phyloP scores from a whole-genome alignment of 2,329 filamentous ascomycete genomes.

The Aspergillus carbonarius region DNA sequence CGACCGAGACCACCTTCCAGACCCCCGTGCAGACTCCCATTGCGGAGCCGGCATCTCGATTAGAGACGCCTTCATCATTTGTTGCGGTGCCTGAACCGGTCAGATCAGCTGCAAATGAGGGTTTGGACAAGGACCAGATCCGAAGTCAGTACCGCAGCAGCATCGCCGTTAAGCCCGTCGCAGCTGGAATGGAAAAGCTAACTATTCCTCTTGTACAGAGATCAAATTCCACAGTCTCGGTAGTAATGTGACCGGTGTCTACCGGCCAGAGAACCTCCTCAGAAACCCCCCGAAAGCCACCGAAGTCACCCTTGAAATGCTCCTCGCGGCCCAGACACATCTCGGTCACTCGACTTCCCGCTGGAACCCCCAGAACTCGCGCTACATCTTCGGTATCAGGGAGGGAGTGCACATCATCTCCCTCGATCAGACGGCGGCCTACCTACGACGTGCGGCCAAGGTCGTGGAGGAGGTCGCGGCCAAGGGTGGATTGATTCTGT shows the following conservation, averaged over 20 bases:
- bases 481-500: constrained; percentile 80
- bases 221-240: constrained; percentile 35
- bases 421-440: constrained; percentile 81
- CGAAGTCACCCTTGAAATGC: constrained; percentile 84
- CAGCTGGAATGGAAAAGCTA: not conserved
- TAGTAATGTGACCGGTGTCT: constrained; percentile 25
- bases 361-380: constrained; percentile 92
- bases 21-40: constrained; percentile 22
- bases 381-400: constrained; percentile 89
- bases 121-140: constrained; percentile 16
- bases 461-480: constrained; percentile 85
- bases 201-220: constrained; percentile 21
- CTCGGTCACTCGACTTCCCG: constrained; percentile 86
- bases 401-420: constrained; percentile 91
- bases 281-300: constrained; percentile 70
- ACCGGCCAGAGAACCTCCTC: constrained; percentile 46
- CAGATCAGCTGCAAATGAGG: constrained; percentile 9
- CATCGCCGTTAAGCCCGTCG: not conserved
- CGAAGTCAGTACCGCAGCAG: constrained; percentile 25
- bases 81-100: constrained; percentile 8
- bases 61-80: constrained; percentile 14
- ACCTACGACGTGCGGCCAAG: constrained; percentile 89
- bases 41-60: constrained; percentile 10
- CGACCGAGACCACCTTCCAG: constrained; percentile 30
- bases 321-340: constrained; percentile 83